phyloP scores from a whole-genome alignment of 164 flowering plant genomes.

The Magnolia sinica region DNA sequence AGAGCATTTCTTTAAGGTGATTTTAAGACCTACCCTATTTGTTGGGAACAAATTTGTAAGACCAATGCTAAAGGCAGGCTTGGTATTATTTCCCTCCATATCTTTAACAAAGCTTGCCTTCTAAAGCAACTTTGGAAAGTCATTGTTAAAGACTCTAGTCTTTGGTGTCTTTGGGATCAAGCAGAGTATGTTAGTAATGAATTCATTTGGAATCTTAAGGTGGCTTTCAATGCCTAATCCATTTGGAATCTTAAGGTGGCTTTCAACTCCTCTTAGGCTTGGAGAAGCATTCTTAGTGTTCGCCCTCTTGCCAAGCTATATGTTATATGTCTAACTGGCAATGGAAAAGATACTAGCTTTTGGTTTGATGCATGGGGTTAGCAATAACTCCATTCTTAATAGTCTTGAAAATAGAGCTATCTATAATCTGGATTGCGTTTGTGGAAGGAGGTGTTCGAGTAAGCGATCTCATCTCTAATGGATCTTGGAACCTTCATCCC shows the following conservation, averaged over 20 bases:
- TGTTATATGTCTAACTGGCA: not conserved
- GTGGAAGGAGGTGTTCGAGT: not conserved
- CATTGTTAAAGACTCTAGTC: not conserved
- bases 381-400: not conserved
- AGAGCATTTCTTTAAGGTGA: no score
- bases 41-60: not conserved
- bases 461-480: not conserved
- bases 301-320: not conserved
- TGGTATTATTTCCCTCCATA: not conserved
- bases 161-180: not conserved
- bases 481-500: not conserved
- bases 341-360: not conserved
- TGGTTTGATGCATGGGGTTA: not conserved
- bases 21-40: not conserved
- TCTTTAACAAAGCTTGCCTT: not conserved
- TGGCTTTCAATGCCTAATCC: no score
- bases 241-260: not conserved
- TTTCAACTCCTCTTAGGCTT: not conserved
- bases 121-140: not conserved
- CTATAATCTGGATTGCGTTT: not conserved
- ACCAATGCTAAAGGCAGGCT: not conserved
- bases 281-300: not conserved
- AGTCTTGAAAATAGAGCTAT: not conserved
- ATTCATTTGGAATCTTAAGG: no score
- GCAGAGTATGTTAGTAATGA: not conserved